Percentiles rank a stretch among this genome's conserved stretches.
These are phyloP conservation scores for Penicillium sp. DNA, from an alignment of 2,329 filamentous ascomycete genomes.

Conservation along the genomic window DNA sequence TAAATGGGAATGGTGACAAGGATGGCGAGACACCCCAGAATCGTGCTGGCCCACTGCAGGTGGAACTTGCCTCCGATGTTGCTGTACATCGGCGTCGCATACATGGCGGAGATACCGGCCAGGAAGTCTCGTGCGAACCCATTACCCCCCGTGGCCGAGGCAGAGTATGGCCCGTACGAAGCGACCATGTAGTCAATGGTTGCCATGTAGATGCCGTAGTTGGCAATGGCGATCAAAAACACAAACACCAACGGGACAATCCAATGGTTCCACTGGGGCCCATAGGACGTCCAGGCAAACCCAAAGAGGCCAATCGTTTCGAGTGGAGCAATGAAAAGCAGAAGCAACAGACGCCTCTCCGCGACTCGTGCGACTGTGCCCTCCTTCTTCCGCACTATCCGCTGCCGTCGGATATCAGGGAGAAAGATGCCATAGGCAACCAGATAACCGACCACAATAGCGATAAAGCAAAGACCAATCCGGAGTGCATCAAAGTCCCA, in stretches of 20 bases:
- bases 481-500: conserved; percentile 65
- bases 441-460: conserved; percentile 69
- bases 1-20: conserved; percentile 60
- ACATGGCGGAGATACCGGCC: conserved; percentile 72
- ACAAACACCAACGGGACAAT: conserved; percentile 69
- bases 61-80: conserved; percentile 50
- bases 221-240: conserved; percentile 71
- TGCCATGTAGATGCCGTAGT: conserved; percentile 75
- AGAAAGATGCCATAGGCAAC: conserved; percentile 64
- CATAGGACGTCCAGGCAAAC: conserved; percentile 70
- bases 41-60: conserved; percentile 59
- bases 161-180: conserved; percentile 73
- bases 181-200: conserved; percentile 80
- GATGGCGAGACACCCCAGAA: conserved; percentile 56
- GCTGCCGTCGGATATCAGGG: conserved; percentile 52
- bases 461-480: conserved; percentile 65
- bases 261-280: conserved; percentile 69
- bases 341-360: conserved; percentile 68
- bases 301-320: conserved; percentile 66
- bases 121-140: conserved; percentile 75
- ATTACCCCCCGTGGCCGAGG: conserved; percentile 76
- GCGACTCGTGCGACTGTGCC: conserved; percentile 57
- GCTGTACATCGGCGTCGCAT: conserved; percentile 66
- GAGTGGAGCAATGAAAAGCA: conserved; percentile 62
- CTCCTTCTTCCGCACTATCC: conserved; percentile 40